Conservation (phyloP, 495 filamentous ascomycete genomes). For the Parathielavia appendiculata region DNA sequence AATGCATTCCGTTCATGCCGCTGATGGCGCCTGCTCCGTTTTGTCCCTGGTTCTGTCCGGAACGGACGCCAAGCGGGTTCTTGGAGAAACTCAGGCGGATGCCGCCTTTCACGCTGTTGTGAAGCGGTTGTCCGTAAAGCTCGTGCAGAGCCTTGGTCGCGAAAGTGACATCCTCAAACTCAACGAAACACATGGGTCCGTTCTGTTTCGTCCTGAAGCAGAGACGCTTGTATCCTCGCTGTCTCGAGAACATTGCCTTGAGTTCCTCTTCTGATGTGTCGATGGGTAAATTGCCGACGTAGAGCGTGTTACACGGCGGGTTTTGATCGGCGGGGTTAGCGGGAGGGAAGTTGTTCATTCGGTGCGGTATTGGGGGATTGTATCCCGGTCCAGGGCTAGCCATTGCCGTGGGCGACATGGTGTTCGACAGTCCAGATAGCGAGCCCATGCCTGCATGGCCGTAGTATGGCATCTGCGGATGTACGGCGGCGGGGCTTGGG, state of each 20-base stretch:
- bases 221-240: slow-evolving; percentile 91
- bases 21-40: slow-evolving; percentile 46
- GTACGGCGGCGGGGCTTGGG: slow-evolving; percentile 47
- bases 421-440: slow-evolving; percentile 44
- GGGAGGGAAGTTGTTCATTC: slow-evolving; percentile 69
- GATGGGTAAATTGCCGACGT: slow-evolving; percentile 91
- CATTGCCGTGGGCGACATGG: slow-evolving; percentile 57
- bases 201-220: slow-evolving; percentile 98
- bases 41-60: slow-evolving; percentile 53
- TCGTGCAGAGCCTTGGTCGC: slow-evolving; percentile 92
- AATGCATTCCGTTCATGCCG: slow-evolving; percentile 42
- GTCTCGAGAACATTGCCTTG: slow-evolving; percentile 89
- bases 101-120: slow-evolving; percentile 92
- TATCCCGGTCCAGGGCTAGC: slow-evolving; percentile 38
- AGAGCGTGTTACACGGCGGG: slow-evolving; percentile 95
- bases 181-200: slow-evolving; percentile 98
- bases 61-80: slow-evolving; percentile 91
- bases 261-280: slow-evolving; percentile 96
- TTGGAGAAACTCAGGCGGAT: slow-evolving; percentile 98
- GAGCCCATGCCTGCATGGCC: slow-evolving; percentile 41
- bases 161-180: slow-evolving; percentile 92
- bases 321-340: slow-evolving; percentile 96
- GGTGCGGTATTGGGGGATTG: slow-evolving; percentile 56
- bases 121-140: slow-evolving; percentile 80
- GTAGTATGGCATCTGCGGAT: slow-evolving; percentile 50